A percentile compares a stretch with the other conserved stretches of the same genome.
phyloP scores from a whole-genome alignment of 1,284 basidiomycete genomes.

The Cryptococcus depauperatus region DNA sequence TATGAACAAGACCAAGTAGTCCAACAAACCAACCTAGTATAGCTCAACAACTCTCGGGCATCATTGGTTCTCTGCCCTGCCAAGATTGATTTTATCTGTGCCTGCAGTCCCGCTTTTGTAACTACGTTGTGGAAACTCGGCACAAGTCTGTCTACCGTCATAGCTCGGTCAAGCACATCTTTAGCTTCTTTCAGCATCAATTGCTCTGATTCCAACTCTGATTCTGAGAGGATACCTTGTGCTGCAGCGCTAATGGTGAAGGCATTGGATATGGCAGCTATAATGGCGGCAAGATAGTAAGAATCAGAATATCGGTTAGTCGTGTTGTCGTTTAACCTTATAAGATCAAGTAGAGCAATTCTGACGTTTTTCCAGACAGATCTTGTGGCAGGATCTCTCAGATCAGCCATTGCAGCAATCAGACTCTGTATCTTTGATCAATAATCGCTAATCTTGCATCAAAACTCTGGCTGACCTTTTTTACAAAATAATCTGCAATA shows the following conservation, averaged over 20 bases:
- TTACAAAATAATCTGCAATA: conserved; percentile 85
- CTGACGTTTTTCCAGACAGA: conserved; percentile 70
- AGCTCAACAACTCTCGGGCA: conserved; percentile 70
- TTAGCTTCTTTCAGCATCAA: conserved; percentile 61
- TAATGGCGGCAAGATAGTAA: conserved; percentile 79
- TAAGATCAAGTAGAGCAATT: conserved; percentile 79
- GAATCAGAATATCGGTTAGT: conserved; percentile 88
- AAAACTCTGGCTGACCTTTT: conserved; percentile 56
- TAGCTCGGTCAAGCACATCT: conserved; percentile 78
- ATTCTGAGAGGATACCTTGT: conserved; percentile 5
- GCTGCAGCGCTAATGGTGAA: conserved; percentile 24
- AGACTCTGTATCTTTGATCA: conserved; percentile 14
- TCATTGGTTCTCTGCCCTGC: conserved; percentile 76
- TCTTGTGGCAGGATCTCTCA: conserved; percentile 29
- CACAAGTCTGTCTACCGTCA: conserved; percentile 89
- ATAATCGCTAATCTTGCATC: conserved; percentile 3
- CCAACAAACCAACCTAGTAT: conserved; percentile 62
- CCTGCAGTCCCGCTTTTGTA: conserved; percentile 79
- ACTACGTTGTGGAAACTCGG: conserved; percentile 92
- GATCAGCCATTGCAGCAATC: conserved; percentile 29
- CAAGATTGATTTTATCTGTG: conserved; percentile 69
- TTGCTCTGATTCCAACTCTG: conserved; percentile 18
- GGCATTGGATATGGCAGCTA: conserved; percentile 62
- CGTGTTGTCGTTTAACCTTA: conserved; percentile 92
- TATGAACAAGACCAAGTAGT: neutral